These are phyloP conservation scores for Trichomonascus vanleenenianus DNA, from an alignment of 805 yeast genomes.

Conservation along the genomic window DNA sequence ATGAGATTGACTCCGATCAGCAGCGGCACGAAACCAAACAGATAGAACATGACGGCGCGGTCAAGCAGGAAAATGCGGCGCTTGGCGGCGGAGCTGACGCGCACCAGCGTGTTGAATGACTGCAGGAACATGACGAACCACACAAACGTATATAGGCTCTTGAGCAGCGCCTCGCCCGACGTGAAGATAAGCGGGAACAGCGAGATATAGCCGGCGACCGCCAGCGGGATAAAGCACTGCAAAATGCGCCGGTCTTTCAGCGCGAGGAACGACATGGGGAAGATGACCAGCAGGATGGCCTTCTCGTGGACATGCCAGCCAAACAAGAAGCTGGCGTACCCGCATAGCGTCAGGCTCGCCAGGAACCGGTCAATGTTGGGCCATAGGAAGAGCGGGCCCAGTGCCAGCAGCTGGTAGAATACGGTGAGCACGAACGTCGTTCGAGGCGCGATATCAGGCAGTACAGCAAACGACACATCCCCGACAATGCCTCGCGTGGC, in stretches of 20 bases:
- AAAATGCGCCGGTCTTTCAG: constrained; percentile 63
- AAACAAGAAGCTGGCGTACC: constrained; percentile 81
- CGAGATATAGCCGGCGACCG: constrained; percentile 77
- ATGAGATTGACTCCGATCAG: constrained; percentile 51
- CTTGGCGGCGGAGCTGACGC: constrained; percentile 15
- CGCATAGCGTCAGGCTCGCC: constrained; percentile 83
- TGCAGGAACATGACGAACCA: constrained; percentile 78
- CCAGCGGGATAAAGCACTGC: constrained; percentile 61
- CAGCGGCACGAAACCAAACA: constrained; percentile 59
- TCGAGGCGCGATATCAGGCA: constrained; percentile 75
- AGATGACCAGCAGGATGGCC: constrained; percentile 81
- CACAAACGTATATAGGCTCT: constrained; percentile 65
- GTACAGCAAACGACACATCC: constrained; percentile 70
- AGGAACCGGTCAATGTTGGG: constrained; percentile 75
- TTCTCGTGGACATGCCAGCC: constrained; percentile 99
- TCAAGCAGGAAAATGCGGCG: constrained; percentile 53
- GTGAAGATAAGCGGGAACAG: constrained; percentile 81
- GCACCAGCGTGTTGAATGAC: constrained; percentile 50
- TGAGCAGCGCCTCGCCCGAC: constrained; percentile 71
- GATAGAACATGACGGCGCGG: constrained; percentile 58
- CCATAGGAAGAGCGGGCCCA: constrained; percentile 51
- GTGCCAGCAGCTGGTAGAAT: constrained; percentile 75
- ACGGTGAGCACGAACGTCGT: constrained; percentile 71
- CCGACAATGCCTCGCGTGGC: constrained; percentile 88
- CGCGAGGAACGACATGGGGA: constrained; percentile 78